These are phyloP conservation scores for Aspergillus floridensis DNA, from an alignment of 2,329 filamentous ascomycete genomes.

Conservation along the genomic window DNA sequence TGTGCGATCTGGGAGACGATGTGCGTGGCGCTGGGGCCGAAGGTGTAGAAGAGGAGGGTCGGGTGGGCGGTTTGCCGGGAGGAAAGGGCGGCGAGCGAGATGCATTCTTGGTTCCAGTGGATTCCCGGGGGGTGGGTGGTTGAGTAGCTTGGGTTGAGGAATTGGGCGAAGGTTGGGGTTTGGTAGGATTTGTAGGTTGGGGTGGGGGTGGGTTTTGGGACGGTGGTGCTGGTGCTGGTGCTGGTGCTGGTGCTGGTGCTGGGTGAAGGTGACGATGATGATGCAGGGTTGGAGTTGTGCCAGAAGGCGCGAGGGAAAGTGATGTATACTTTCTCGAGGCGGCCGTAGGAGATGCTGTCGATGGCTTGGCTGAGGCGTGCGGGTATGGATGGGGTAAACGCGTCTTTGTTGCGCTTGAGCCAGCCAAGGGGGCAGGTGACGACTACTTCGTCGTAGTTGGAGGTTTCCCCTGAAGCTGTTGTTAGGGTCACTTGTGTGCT, in stretches of 20 bases:
- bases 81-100: constrained; percentile 71
- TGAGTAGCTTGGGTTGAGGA: constrained; percentile 66
- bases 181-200: constrained; percentile 27
- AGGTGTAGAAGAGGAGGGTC: constrained; percentile 74
- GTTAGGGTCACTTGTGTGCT: constrained; percentile 47
- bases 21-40: constrained; percentile 44
- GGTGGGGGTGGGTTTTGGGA: background rate
- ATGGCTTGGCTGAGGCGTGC: constrained; percentile 45
- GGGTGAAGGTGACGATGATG: background rate
- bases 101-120: constrained; percentile 70
- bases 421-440: constrained; percentile 54
- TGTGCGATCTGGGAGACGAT: constrained; percentile 36
- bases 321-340: constrained; percentile 54
- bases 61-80: constrained; percentile 60
- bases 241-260: constrained; percentile 7
- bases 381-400: constrained; percentile 48
- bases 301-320: constrained; percentile 77
- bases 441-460: constrained; percentile 52
- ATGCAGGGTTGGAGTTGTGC: constrained; percentile 43
- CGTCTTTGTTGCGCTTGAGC: constrained; percentile 48
- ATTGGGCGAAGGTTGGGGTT: constrained; percentile 69
- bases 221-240: constrained; percentile 1
- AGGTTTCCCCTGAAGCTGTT: constrained; percentile 34
- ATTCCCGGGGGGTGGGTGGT: constrained; percentile 59
- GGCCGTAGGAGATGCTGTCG: constrained; percentile 47